These are phyloP conservation scores for Carex sylvatica DNA, from an alignment of 202 grass and related monocot species.

Conservation along the genomic window DNA sequence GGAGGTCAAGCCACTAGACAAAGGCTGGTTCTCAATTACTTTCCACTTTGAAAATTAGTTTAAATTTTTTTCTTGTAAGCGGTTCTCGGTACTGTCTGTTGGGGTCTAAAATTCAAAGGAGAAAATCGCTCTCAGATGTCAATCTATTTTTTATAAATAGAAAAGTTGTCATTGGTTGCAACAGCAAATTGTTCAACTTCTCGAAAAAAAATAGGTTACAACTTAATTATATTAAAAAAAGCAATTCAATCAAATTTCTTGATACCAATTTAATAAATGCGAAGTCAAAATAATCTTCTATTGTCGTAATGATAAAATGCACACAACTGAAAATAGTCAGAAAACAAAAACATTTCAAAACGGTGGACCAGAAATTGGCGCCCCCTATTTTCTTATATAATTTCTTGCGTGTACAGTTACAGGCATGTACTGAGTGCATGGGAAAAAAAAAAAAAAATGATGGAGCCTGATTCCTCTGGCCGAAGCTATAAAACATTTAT, in stretches of 20 bases:
- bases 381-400: neutral
- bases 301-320: neutral
- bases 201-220: neutral
- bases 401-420: neutral
- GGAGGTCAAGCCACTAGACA: too few species aligned
- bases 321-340: neutral
- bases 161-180: neutral
- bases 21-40: too few species aligned
- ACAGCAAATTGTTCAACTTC: neutral
- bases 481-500: neutral
- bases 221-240: neutral
- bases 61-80: neutral
- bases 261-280: neutral
- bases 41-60: neutral
- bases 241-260: neutral
- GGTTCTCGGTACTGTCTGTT: neutral
- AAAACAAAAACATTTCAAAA: neutral
- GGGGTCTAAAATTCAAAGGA: neutral
- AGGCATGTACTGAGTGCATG: neutral
- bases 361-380: neutral
- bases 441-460: neutral
- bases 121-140: neutral
- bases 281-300: neutral
- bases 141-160: too few species aligned
- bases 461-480: too few species aligned